phyloP scores from a whole-genome alignment of 495 filamentous ascomycete genomes.

The Cercophora samala region DNA sequence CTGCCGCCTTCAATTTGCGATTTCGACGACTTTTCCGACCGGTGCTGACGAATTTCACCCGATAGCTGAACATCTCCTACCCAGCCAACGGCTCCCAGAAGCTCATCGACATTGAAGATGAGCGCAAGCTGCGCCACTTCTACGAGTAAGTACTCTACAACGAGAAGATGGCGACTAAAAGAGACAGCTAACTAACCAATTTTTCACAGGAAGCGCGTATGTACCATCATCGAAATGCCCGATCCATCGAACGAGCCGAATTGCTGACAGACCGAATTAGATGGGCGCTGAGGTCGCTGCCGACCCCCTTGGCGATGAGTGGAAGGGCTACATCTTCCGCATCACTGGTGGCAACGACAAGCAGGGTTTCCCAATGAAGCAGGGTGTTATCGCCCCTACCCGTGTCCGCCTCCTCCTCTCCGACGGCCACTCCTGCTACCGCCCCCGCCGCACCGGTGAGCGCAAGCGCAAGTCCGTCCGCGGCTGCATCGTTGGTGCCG shows the following conservation, averaged over 20 bases:
- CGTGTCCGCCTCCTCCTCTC: slow-evolving; percentile 93
- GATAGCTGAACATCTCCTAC: slow-evolving; percentile 94
- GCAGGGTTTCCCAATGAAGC: slow-evolving; percentile 99
- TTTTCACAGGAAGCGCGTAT: slow-evolving; percentile 37
- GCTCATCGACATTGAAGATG: slow-evolving; percentile 97
- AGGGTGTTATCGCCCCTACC: slow-evolving; percentile 97
- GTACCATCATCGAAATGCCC: slow-evolving; percentile 22
- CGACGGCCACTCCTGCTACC: slow-evolving; percentile 96
- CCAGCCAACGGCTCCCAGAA: slow-evolving; percentile 99
- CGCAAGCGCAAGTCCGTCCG: slow-evolving; percentile 97
- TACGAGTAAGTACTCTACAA: slow-evolving; percentile 51
- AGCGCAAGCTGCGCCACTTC: slow-evolving; percentile 68
- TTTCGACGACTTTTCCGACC: slow-evolving; percentile 1
- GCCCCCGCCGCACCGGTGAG: slow-evolving; percentile 94
- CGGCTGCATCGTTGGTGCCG: slow-evolving; percentile 95
- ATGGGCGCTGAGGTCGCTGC: slow-evolving; percentile 96
- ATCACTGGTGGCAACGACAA: slow-evolving; percentile 99
- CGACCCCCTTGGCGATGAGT: slow-evolving; percentile 94
- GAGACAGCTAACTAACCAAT: slow-evolving; percentile 16
- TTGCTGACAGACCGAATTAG: slow-evolving; percentile 44
- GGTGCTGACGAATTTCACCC: slow-evolving; percentile 22
- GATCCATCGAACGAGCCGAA: slow-evolving; percentile 6
- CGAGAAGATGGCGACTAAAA: not conserved
- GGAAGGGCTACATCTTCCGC: slow-evolving; percentile 96
- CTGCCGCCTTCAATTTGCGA: not conserved